These are phyloP conservation scores for Trifolium fragiferum DNA, from an alignment of 306 rosid genomes.

Conservation along the genomic window DNA sequence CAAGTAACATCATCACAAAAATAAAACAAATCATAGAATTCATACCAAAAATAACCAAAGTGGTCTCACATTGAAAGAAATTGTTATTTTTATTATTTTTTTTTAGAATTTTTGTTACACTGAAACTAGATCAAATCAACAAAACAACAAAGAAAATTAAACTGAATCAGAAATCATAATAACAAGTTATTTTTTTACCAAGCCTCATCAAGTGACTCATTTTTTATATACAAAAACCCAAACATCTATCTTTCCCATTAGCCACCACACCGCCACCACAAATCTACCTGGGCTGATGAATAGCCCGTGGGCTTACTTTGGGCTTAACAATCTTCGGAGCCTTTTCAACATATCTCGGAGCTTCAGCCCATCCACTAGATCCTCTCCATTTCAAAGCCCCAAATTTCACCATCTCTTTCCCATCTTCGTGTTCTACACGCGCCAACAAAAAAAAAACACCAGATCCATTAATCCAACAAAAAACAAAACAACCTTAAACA, in stretches of 20 bases:
- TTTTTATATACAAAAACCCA: neutral
- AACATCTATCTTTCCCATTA: neutral
- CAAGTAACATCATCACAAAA: neutral
- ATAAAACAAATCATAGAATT: too few relatives aligned
- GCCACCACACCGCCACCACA: neutral
- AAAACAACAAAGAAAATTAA: neutral
- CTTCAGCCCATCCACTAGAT: slow-evolving; percentile 40
- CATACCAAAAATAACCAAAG: neutral
- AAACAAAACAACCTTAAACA: too few relatives aligned
- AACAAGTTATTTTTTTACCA: neutral
- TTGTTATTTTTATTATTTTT: neutral
- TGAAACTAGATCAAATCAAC: neutral
- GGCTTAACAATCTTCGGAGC: slow-evolving; percentile 67
- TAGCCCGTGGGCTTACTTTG: slow-evolving; percentile 76
- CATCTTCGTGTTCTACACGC: slow-evolving; percentile 49
- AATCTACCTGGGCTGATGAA: slow-evolving; percentile 87
- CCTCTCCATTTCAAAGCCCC: slow-evolving; percentile 63
- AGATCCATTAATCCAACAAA: neutral
- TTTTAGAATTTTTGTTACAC: neutral
- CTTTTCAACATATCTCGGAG: slow-evolving; percentile 65
- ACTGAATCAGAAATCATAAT: neutral
- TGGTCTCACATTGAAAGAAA: neutral
- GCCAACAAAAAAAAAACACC: neutral
- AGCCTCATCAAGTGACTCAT: neutral
- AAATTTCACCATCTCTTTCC: slow-evolving; percentile 50